A percentile compares a stretch with the other conserved stretches of the same genome.
These are phyloP conservation scores for Coccinonectria pachysandricola DNA, from an alignment of 2,329 filamentous ascomycete species.

Conservation along the genomic window DNA sequence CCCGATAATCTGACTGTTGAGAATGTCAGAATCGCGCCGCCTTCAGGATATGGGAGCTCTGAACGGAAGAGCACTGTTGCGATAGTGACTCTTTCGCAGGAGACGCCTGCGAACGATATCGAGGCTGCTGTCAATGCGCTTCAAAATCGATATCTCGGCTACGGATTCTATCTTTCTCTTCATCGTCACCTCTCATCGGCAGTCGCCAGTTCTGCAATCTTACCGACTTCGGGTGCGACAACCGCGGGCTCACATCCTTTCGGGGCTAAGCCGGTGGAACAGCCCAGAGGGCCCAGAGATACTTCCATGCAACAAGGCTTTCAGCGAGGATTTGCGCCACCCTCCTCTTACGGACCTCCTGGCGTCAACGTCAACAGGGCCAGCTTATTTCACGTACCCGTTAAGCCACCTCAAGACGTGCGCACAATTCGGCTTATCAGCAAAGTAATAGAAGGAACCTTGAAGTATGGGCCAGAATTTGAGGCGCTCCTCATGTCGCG, in stretches of 20 bases:
- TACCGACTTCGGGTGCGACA: constrained; percentile 23
- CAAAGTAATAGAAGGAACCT: constrained; percentile 69
- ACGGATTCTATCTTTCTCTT: constrained; percentile 70
- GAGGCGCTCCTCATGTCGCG: constrained; percentile 87
- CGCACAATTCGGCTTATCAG: constrained; percentile 76
- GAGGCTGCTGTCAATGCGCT: constrained; percentile 67
- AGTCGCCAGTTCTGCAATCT: constrained; percentile 35
- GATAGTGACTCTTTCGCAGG: constrained; percentile 70
- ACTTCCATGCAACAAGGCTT: constrained; percentile 33
- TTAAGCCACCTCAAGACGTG: constrained; percentile 67
- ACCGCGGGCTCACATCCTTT: constrained; percentile 55
- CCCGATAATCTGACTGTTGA: constrained; percentile 55
- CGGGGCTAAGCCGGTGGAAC: constrained; percentile 59
- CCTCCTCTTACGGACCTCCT: constrained; percentile 50
- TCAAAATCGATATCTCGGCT: constrained; percentile 77
- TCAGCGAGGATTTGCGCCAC: constrained; percentile 62
- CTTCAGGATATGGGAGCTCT: constrained; percentile 36
- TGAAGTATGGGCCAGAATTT: constrained; percentile 75
- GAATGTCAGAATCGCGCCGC: constrained; percentile 59
- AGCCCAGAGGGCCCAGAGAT: constrained; percentile 24
- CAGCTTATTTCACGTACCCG: constrained; percentile 54
- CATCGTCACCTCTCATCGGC: constrained; percentile 77
- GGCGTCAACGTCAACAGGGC: constrained; percentile 32
- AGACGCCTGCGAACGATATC: constrained; percentile 74
- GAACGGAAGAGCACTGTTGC: constrained; percentile 66